Conservation (phyloP, 768 basidiomycete genomes). For the Boletus vermiculosoides region DNA sequence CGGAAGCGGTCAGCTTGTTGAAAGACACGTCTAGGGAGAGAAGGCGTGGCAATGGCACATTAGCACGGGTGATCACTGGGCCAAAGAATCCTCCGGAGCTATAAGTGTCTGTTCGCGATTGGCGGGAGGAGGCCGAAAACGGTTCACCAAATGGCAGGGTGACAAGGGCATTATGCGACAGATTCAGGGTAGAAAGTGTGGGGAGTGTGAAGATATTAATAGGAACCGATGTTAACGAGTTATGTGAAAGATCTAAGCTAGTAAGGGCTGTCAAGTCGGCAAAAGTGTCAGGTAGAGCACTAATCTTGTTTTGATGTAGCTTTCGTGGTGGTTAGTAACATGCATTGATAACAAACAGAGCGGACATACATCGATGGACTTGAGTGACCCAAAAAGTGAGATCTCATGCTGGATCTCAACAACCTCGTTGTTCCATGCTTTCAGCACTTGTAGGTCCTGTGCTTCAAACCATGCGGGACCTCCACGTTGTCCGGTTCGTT, state of each 20-base stretch:
- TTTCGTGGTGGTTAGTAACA: slow-evolving; percentile 27
- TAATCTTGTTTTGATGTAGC: slow-evolving; percentile 75
- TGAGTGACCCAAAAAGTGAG: slow-evolving; percentile 79
- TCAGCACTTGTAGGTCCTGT: slow-evolving; percentile 72
- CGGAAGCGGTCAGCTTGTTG: slow-evolving; percentile 58
- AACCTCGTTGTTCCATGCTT: slow-evolving; percentile 81
- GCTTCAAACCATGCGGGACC: slow-evolving; percentile 77
- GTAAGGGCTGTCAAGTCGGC: slow-evolving; percentile 67
- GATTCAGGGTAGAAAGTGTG: slow-evolving; percentile 59
- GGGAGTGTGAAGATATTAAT: slow-evolving; percentile 66
- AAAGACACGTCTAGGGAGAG: slow-evolving; percentile 60
- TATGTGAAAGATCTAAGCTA: slow-evolving; percentile 72
- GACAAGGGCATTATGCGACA: slow-evolving; percentile 68
- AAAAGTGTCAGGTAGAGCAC: slow-evolving; percentile 60
- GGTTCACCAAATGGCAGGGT: slow-evolving; percentile 61
- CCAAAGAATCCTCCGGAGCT: slow-evolving; percentile 60
- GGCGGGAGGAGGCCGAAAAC: slow-evolving; percentile 38
- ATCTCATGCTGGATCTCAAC: slow-evolving; percentile 79
- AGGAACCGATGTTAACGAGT: slow-evolving; percentile 62
- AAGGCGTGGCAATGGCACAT: slow-evolving; percentile 64
- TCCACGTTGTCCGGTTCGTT: slow-evolving; percentile 42
- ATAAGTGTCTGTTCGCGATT: slow-evolving; percentile 27
- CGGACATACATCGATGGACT: slow-evolving; percentile 68
- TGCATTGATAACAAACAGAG: not conserved
- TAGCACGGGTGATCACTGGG: slow-evolving; percentile 59